These are phyloP conservation scores for Aspergillus incahuasiensis DNA, from an alignment of 495 filamentous ascomycete species.

Conservation along the genomic window DNA sequence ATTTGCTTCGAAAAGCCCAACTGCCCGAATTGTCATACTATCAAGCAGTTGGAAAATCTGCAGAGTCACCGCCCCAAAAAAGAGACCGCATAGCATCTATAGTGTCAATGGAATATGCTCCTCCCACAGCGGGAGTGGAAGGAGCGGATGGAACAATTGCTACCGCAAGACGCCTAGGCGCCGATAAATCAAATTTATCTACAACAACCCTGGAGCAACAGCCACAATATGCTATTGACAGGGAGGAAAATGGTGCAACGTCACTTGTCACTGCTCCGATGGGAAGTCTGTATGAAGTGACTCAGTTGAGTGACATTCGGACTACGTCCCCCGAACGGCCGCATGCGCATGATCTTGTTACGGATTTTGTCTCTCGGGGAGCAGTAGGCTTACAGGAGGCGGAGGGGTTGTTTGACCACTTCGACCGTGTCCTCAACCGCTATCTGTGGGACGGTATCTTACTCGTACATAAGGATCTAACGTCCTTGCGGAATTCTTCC, in stretches of 20 bases:
- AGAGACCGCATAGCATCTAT: conserved; percentile 37
- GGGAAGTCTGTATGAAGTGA: conserved; percentile 58
- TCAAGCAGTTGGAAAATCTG: conserved; percentile 33
- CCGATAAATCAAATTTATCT: conserved; percentile 19
- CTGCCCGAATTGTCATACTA: conserved; percentile 46
- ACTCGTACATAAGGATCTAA: conserved; percentile 40
- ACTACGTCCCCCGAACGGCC: conserved; percentile 33
- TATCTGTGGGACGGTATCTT: conserved; percentile 51
- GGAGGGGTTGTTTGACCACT: conserved; percentile 45
- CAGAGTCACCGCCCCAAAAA: conserved; percentile 33
- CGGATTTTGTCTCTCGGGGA: conserved; percentile 51
- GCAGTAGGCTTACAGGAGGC: conserved; percentile 45
- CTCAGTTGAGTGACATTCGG: conserved; percentile 48
- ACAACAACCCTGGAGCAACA: conserved; percentile 23
- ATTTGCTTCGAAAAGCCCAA: conserved; percentile 41
- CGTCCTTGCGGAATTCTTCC: conserved; percentile 44
- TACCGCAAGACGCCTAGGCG: conserved; percentile 4
- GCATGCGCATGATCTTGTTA: conserved; percentile 37
- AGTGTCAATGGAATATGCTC: conserved; percentile 34
- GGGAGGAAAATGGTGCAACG: conserved; percentile 37
- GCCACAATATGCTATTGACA: conserved; percentile 39
- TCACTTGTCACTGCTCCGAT: conserved; percentile 53
- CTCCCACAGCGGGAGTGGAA: conserved; percentile 11
- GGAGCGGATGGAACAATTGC: conserved; percentile 18
- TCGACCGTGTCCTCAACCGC: conserved; percentile 49